Percentiles rank a stretch among this genome's conserved stretches.
phyloP scores from a whole-genome alignment of 73 alveolate genomes.

The Breviolum minutum region DNA sequence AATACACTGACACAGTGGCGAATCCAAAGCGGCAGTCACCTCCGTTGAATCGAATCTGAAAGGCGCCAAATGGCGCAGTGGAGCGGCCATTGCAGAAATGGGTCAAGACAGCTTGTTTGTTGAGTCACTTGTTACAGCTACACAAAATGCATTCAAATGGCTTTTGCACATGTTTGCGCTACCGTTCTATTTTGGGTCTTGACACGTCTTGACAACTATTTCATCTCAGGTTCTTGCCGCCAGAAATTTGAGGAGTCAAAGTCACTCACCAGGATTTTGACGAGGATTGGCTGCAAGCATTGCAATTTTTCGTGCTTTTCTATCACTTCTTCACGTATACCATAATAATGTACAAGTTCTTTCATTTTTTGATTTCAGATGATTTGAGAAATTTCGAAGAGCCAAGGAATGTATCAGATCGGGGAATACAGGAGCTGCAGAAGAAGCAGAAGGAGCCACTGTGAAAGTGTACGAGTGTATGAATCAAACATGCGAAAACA shows the following conservation, averaged over 20 bases:
- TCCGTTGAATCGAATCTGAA: neutral
- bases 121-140: neutral
- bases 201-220: neutral
- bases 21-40: too few relatives aligned
- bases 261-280: constrained; percentile 40
- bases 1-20: too few relatives aligned
- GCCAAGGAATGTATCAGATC: constrained; percentile 48
- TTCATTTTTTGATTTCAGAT: too few relatives aligned
- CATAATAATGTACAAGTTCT: too few relatives aligned
- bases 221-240: constrained; percentile 34
- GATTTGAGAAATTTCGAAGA: neutral
- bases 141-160: too few relatives aligned
- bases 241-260: constrained; percentile 48
- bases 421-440: constrained; percentile 69
- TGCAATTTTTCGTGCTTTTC: too few relatives aligned
- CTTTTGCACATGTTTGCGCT: too few relatives aligned
- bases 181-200: too few relatives aligned
- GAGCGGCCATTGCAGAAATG: constrained; percentile 59
- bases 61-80: neutral
- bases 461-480: neutral
- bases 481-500: neutral
- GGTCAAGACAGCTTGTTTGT: constrained; percentile 74
- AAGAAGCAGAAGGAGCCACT: constrained; percentile 73
- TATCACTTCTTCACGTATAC: too few relatives aligned
- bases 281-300: neutral